Conservation (phyloP, 805 yeast genomes). For the Lipomyces sp. region DNA sequence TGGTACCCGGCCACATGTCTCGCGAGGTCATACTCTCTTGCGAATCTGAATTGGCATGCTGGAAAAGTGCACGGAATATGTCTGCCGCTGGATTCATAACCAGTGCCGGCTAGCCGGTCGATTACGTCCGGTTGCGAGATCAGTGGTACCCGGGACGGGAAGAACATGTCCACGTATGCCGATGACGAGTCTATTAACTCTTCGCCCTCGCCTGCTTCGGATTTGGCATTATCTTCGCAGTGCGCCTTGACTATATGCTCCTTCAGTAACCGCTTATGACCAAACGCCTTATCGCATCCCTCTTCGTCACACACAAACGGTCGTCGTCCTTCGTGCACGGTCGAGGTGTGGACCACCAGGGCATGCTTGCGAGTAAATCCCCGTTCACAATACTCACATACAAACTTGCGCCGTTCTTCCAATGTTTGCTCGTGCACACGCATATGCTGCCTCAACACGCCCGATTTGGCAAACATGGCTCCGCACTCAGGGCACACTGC, state of each 20-base stretch:
- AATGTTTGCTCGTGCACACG: conserved; percentile 58
- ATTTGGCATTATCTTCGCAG: not conserved
- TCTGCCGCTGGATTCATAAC: conserved; percentile 43
- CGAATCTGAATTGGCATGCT: conserved; percentile 46
- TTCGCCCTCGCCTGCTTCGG: not conserved
- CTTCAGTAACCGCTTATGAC: conserved; percentile 35
- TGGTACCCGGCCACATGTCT: conserved; percentile 43
- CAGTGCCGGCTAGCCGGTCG: conserved; percentile 47
- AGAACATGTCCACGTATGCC: conserved; percentile 5
- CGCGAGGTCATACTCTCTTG: conserved; percentile 47
- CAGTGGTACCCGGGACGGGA: not conserved
- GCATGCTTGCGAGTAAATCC: conserved; percentile 63
- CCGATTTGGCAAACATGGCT: conserved; percentile 71
- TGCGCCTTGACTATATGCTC: conserved; percentile 30
- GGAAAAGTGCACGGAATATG: conserved; percentile 43
- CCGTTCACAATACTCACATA: conserved; percentile 55
- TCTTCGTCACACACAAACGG: conserved; percentile 37
- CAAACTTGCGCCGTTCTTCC: conserved; percentile 60
- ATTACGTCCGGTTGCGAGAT: conserved; percentile 31
- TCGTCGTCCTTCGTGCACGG: conserved; percentile 37
- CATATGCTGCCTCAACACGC: conserved; percentile 76
- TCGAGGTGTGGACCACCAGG: conserved; percentile 54
- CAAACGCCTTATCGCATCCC: conserved; percentile 37
- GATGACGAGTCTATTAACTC: not conserved
- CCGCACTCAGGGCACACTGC: conserved; percentile 62